Base-by-base conservation (phyloP, 495 filamentous ascomycete species). In the Penicillium simplicissimum region DNA sequence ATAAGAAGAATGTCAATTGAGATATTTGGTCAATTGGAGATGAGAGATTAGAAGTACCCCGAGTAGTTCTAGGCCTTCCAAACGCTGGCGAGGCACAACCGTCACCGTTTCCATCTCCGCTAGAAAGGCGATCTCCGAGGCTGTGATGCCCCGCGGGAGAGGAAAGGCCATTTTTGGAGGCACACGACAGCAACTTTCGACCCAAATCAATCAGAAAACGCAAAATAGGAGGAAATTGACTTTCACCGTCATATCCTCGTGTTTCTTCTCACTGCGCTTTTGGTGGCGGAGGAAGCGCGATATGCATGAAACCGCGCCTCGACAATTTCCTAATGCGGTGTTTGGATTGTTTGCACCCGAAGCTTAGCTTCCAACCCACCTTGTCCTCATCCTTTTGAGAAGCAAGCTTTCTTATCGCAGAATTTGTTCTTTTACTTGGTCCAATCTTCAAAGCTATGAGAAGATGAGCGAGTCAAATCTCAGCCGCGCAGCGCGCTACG, bases 51-150 rank as follows among this genome's bases (percentile, higher is more conserved):
- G 13, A 85, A 88, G 79, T 78, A 98, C 94, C 59, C 87, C 86
- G 47, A 98, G 85, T 54, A 98, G 81, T 63, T 90, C 79, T 43
- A 97, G 87, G 54, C 85, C 86, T 63, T 97, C 93, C 49, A 98
- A 85, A 57, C 89, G 85, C 73, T 97, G 93, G 34, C 95, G 91
- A 56, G 95, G 95, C 42, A 98, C 85, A 11, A 98, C 84, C 1
- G 93, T 96, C 48, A 98, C 90, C 67, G 89, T 84, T 76, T 97
- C 92, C 91, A 97, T 97, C 78, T 98, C 95, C 74, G 93, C 96
- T 48, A 97, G 84, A 74, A 98, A 98, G 67, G 92, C 90, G 45
- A 97, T 88, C 79, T 98, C 95, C 63, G 89, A 78, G 59, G 94
- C 92, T 58, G 90, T 91, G 23, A 96, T 85, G 76, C 92, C 92